Percentiles rank a stretch among this genome's conserved stretches.
These are phyloP conservation scores for Torulaspora delbrueckii DNA, from an alignment of 805 yeast species.

Conservation along the genomic window DNA sequence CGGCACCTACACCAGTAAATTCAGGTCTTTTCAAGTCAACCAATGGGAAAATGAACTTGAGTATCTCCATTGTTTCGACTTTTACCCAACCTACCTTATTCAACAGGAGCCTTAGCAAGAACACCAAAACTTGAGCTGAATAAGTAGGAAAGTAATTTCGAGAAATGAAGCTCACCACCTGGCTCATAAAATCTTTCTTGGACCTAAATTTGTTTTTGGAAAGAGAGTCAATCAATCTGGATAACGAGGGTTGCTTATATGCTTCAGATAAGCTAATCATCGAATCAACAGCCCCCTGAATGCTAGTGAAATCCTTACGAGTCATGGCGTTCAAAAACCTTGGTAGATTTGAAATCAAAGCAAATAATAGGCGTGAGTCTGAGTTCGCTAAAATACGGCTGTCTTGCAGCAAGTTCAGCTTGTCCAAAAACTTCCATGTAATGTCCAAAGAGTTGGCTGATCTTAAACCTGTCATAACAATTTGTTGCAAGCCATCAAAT, in stretches of 20 bases:
- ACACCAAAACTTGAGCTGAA: constrained; percentile 68
- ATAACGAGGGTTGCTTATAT: constrained; percentile 51
- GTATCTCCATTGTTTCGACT: constrained; percentile 67
- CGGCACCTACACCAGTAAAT: constrained; percentile 90
- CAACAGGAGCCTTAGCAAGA: constrained; percentile 71
- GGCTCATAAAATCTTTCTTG: constrained; percentile 83
- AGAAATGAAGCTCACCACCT: constrained; percentile 67
- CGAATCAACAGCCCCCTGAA: constrained; percentile 49
- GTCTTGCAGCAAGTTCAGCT: constrained; percentile 58
- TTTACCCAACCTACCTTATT: constrained; percentile 78
- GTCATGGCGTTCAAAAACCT: constrained; percentile 80
- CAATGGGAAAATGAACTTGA: constrained; percentile 69
- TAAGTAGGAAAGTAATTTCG: constrained; percentile 65
- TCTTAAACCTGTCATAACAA: constrained; percentile 75
- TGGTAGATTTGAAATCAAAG: constrained; percentile 76
- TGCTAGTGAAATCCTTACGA: constrained; percentile 46
- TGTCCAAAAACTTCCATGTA: constrained; percentile 66
- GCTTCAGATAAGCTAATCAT: constrained; percentile 58
- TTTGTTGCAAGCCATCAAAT: constrained; percentile 80
- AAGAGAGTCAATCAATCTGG: constrained; percentile 71
- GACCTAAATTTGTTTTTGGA: constrained; percentile 77
- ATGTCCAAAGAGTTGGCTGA: constrained; percentile 78
- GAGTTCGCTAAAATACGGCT: constrained; percentile 76
- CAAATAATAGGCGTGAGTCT: constrained; percentile 61
- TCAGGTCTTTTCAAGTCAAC: constrained; percentile 74